Percentiles rank a stretch among this genome's conserved stretches.
These are phyloP conservation scores for Salix purpurea DNA, from an alignment of 345 rosid species.

Conservation along the genomic window DNA sequence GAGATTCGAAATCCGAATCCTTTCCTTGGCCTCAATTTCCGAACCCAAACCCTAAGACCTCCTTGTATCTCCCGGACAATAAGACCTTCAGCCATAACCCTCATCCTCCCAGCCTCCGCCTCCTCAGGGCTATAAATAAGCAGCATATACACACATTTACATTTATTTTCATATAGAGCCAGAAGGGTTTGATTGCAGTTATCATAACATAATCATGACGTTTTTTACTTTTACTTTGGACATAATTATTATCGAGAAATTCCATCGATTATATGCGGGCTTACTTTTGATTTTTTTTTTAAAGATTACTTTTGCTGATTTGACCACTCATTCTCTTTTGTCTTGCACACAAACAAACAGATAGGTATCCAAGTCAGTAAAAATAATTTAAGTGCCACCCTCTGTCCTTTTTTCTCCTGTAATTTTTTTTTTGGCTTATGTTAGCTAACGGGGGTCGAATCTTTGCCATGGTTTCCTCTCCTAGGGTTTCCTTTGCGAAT, in stretches of 20 bases:
- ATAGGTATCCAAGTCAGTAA: constrained; percentile 29
- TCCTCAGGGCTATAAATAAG: constrained; percentile 19
- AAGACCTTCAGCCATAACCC: not conserved
- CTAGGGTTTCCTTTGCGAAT: constrained; percentile 11
- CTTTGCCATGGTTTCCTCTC: not conserved
- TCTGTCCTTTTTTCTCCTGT: constrained; percentile 29
- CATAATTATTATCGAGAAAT: not conserved
- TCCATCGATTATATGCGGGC: not conserved
- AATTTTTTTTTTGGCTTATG: constrained; percentile 9
- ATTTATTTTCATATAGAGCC: not conserved
- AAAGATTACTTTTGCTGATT: constrained; percentile 28
- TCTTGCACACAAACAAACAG: constrained; percentile 17
- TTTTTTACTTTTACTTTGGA: not conserved
- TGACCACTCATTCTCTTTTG: constrained; percentile 48
- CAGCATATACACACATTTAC: not conserved
- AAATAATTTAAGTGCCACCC: constrained; percentile 19
- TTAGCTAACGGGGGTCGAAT: constrained; percentile 26
- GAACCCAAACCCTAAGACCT: constrained; percentile 31
- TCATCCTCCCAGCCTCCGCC: constrained; percentile 3
- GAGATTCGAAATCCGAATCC: constrained; percentile 14
- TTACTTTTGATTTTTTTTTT: constrained; percentile 12
- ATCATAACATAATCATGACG: constrained; percentile 34
- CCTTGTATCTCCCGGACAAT: constrained; percentile 33
- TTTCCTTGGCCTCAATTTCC: constrained; percentile 36
- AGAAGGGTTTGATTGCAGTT: constrained; percentile 2